Base-by-base conservation (phyloP, 1,284 basidiomycete genomes). In the Malassezia dermatis region DNA sequence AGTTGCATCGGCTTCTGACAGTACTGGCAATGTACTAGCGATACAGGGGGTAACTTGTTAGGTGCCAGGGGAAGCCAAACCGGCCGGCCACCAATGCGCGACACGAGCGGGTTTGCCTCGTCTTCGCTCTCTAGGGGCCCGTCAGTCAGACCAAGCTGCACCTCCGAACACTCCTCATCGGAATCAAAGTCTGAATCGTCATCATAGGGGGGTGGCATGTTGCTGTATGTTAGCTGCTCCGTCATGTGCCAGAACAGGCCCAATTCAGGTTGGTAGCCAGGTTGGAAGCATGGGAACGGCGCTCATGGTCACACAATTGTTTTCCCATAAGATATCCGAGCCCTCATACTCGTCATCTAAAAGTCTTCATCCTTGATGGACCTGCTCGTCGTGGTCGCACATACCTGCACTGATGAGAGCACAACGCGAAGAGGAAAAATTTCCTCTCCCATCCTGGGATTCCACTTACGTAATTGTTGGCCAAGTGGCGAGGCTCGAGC, bases 271-370 rank as follows among this genome's bases (percentile, higher is more conserved):
- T 67, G 65, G 65, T 67, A 67, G 65, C 65, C 63, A 58, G 56
- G 63, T 65, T 67, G 58, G 58, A 61, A 67, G 65, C 65, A 67
- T 61, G 26, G 63, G 51, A 42, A 42, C 52, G 53, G 35, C 63
- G 42, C 52, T 53, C 51, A 55, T 58, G 56, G 37, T 15, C 7
- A 15, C 17, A 32, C n/a, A 39, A 4, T 21, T 19, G 30, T 4
- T 10, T 26, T n/a, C 24, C 15, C 53, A 54, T 52, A 47, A 48
- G 27, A 31, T 23, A 54, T 59, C 60, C 53, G 39, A 49, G 59
- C 49, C 50, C 65, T 67, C 64, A 67, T 64, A 62, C 65, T 67
- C 65, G 65, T 67, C 65, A 67, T 67, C 65, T 67, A 67, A 61
- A 62, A 45, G 48, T 55, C 53, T 53, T 67, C 65, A 65, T 67